A percentile compares a stretch with the other conserved stretches of the same genome.
phyloP scores from a whole-genome alignment of 768 basidiomycete species.

The Hygrophorus russula region DNA sequence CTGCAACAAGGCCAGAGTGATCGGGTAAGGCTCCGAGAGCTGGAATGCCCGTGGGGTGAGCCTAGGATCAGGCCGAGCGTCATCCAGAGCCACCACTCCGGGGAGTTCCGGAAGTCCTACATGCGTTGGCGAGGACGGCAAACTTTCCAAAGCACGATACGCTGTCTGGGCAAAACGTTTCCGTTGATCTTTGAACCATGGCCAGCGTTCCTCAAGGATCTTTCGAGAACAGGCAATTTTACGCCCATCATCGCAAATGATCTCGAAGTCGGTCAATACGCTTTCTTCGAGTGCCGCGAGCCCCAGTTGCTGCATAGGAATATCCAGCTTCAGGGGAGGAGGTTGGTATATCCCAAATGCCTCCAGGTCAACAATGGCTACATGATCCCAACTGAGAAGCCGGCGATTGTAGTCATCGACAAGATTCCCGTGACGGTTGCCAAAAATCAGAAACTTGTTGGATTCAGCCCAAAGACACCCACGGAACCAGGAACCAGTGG shows the following conservation, averaged over 20 bases:
- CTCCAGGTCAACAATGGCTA: conserved; percentile 84
- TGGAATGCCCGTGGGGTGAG: conserved; percentile 69
- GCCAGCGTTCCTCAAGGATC: conserved; percentile 86
- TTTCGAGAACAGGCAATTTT: conserved; percentile 73
- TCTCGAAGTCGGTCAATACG: conserved; percentile 80
- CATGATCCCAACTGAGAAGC: conserved; percentile 84
- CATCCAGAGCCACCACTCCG: conserved; percentile 34
- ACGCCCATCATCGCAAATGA: conserved; percentile 86
- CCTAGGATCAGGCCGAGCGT: conserved; percentile 61
- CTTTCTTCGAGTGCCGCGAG: conserved; percentile 75
- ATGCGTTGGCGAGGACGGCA: conserved; percentile 53
- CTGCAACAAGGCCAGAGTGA: conserved; percentile 82
- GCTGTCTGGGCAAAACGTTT: conserved; percentile 48
- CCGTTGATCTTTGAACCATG: conserved; percentile 82
- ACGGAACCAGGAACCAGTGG: conserved; percentile 90
- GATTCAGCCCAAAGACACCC: conserved; percentile 78
- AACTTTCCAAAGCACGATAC: conserved; percentile 37
- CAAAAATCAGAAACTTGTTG: conserved; percentile 85
- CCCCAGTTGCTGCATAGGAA: conserved; percentile 76
- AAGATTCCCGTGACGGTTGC: conserved; percentile 78
- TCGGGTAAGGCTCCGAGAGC: conserved; percentile 83
- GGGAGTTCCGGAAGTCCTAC: conserved; percentile 52
- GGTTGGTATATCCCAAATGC: conserved; percentile 95
- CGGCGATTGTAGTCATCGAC: conserved; percentile 91
- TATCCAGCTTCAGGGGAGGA: conserved; percentile 51